Percentiles rank a stretch among this genome's conserved stretches.
Conservation (phyloP, 768 basidiomycete species). For the Phanerodontia chrysosporium region DNA sequence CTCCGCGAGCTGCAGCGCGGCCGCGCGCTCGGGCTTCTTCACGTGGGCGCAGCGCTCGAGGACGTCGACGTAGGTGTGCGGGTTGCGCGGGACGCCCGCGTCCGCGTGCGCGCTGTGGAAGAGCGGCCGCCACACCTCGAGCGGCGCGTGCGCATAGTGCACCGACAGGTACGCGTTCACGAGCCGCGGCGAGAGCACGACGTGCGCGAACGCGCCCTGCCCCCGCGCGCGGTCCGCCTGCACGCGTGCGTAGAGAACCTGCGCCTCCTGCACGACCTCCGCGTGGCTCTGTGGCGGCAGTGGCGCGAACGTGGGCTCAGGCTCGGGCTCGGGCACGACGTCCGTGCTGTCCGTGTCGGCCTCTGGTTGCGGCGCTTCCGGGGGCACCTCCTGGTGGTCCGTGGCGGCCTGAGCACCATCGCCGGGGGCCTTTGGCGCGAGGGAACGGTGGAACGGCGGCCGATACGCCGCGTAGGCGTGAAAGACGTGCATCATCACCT, state of each 20-base stretch:
- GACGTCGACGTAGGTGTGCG: conserved; percentile 57
- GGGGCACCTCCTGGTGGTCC: neutral
- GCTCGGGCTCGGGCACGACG: conserved; percentile 1
- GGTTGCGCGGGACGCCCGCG: conserved; percentile 40
- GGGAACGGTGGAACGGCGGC: conserved; percentile 58
- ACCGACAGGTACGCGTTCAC: conserved; percentile 82
- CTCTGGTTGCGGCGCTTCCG: neutral
- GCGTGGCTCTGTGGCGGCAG: conserved; percentile 67
- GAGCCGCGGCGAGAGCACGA: conserved; percentile 56
- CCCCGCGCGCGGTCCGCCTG: conserved; percentile 33
- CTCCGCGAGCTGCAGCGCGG: conserved; percentile 50
- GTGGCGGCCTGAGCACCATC: neutral
- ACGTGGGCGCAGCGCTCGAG: conserved; percentile 59
- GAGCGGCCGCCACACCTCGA: conserved; percentile 42
- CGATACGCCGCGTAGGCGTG: conserved; percentile 82
- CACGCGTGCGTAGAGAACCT: conserved; percentile 61
- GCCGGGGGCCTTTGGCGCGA: conserved; percentile 25
- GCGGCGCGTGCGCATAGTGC: conserved; percentile 51
- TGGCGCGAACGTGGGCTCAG: conserved; percentile 31
- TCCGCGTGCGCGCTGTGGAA: conserved; percentile 51
- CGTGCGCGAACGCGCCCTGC: conserved; percentile 42
- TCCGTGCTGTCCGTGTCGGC: conserved; percentile 1
- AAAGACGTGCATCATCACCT: conserved; percentile 79
- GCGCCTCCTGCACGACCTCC: conserved; percentile 71
- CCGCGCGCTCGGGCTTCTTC: conserved; percentile 40